These are phyloP conservation scores for Mycena leptocephala DNA, from an alignment of 768 basidiomycete species.

Conservation along the genomic window DNA sequence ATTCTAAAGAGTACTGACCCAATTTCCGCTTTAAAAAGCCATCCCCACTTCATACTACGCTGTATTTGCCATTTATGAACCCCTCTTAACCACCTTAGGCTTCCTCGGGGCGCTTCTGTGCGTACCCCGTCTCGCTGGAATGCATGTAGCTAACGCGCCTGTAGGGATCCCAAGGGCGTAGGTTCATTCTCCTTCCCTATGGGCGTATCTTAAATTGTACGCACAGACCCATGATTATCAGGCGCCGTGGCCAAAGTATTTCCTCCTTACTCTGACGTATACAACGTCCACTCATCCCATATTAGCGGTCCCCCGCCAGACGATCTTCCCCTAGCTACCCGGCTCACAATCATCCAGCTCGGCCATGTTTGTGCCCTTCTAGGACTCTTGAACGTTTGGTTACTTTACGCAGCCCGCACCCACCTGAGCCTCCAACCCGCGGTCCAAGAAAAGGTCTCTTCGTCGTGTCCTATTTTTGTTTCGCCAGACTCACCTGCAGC, in stretches of 20 bases:
- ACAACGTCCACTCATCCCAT: not conserved
- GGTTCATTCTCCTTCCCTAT: slow-evolving; percentile 40
- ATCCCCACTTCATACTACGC: slow-evolving; percentile 83
- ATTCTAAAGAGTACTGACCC: no score
- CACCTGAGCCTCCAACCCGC: slow-evolving; percentile 73
- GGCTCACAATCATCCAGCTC: slow-evolving; percentile 82
- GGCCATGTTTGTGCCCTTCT: slow-evolving; percentile 85
- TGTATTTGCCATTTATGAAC: slow-evolving; percentile 84
- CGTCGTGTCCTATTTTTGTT: not conserved
- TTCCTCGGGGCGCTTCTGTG: slow-evolving; percentile 72
- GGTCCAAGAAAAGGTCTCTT: slow-evolving; percentile 68
- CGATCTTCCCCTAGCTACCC: slow-evolving; percentile 70
- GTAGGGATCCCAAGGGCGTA: slow-evolving; percentile 76
- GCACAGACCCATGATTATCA: slow-evolving; percentile 81
- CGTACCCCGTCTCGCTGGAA: slow-evolving; percentile 49
- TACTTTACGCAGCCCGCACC: slow-evolving; percentile 73
- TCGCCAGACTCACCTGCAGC: not conserved
- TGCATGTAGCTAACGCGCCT: slow-evolving; percentile 25
- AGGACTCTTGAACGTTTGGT: slow-evolving; percentile 79
- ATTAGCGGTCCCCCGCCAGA: slow-evolving; percentile 58
- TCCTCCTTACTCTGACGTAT: not conserved
- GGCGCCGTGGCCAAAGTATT: slow-evolving; percentile 77
- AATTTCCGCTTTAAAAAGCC: no score
- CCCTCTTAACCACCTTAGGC: slow-evolving; percentile 74
- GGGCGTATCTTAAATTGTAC: slow-evolving; percentile 19